These are phyloP conservation scores for Lactifluus piperatus DNA, from an alignment of 768 basidiomycete genomes.

Conservation along the genomic window DNA sequence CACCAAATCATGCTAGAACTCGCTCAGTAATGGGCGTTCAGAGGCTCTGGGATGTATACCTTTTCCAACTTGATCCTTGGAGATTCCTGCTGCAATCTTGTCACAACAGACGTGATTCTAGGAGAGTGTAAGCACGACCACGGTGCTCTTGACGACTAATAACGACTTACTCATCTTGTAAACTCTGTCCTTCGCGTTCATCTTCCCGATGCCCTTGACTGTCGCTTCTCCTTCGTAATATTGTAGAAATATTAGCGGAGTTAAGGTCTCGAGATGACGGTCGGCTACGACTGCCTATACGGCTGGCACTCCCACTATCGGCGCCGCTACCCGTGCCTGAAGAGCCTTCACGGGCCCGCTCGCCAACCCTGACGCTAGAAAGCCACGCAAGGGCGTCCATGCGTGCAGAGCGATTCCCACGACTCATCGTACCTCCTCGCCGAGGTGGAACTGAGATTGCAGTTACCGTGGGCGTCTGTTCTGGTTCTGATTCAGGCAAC, in stretches of 20 bases:
- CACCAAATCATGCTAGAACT: slow-evolving; percentile 48
- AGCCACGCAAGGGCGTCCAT: slow-evolving; percentile 70
- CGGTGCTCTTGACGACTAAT: background rate
- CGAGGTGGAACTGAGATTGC: slow-evolving; percentile 13
- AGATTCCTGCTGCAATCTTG: slow-evolving; percentile 41
- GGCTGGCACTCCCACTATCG: slow-evolving; percentile 39
- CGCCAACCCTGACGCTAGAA: slow-evolving; percentile 60
- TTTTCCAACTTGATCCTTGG: slow-evolving; percentile 82
- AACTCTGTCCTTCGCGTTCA: slow-evolving; percentile 35
- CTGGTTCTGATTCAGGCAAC: slow-evolving; percentile 14
- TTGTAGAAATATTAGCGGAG: background rate
- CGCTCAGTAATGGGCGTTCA: background rate
- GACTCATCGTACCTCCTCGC: slow-evolving; percentile 36
- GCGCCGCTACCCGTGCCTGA: slow-evolving; percentile 43
- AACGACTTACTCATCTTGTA: slow-evolving; percentile 64
- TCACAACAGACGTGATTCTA: slow-evolving; percentile 69
- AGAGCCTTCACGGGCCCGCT: slow-evolving; percentile 41
- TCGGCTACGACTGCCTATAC: slow-evolving; percentile 36
- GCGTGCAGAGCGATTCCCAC: slow-evolving; percentile 37
- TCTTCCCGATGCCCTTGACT: slow-evolving; percentile 34
- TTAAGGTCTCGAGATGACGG: slow-evolving; percentile 17
- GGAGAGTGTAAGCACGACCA: background rate
- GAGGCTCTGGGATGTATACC: slow-evolving; percentile 31
- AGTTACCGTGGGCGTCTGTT: slow-evolving; percentile 20
- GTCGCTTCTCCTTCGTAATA: slow-evolving; percentile 35